Evolutionary conservation across 2,329 filamentous ascomycete genomes (phyloP).

Genomic region (Ambrosiella xylebori): DNA sequence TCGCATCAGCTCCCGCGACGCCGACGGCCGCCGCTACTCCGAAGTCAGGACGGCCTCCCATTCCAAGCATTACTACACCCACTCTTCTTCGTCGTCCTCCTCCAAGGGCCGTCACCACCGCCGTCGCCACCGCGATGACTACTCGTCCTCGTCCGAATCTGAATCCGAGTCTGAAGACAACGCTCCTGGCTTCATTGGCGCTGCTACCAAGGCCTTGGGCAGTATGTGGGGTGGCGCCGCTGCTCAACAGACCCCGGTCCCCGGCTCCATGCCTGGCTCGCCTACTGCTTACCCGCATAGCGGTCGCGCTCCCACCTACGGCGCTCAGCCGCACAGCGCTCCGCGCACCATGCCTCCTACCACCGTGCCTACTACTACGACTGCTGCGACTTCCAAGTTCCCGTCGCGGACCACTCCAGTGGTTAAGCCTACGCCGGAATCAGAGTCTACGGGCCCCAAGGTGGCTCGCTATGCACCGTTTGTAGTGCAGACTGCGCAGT

Average conservation of each 20-base stretch:
- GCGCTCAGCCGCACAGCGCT: not conserved
- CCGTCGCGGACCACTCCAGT: not conserved
- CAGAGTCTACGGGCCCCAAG: conserved; percentile 7
- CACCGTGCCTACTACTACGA: not conserved
- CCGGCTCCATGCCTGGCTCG: not conserved
- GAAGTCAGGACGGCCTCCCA: not conserved
- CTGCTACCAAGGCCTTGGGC: conserved; percentile 24
- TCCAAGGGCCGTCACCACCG: not conserved
- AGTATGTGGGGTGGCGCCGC: not conserved
- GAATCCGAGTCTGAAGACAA: conserved; percentile 2
- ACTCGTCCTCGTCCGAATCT: conserved; percentile 1
- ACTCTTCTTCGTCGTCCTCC: not conserved
- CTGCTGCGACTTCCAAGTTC: not conserved
- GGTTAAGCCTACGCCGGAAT: not conserved
- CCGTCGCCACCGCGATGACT: not conserved
- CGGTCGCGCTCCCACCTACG: not conserved
- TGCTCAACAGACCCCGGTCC: not conserved
- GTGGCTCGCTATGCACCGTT: conserved; percentile 9
- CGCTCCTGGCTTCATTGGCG: not conserved
- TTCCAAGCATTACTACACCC: not conserved
- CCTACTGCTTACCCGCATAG: not conserved
- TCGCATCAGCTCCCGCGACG: not conserved
- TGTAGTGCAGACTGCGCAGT: conserved; percentile 3
- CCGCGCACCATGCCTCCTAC: not conserved
- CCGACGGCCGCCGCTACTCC: not conserved